These are phyloP conservation scores for Tagetes erecta DNA, from an alignment of 129 eudicot genomes.

Conservation along the genomic window DNA sequence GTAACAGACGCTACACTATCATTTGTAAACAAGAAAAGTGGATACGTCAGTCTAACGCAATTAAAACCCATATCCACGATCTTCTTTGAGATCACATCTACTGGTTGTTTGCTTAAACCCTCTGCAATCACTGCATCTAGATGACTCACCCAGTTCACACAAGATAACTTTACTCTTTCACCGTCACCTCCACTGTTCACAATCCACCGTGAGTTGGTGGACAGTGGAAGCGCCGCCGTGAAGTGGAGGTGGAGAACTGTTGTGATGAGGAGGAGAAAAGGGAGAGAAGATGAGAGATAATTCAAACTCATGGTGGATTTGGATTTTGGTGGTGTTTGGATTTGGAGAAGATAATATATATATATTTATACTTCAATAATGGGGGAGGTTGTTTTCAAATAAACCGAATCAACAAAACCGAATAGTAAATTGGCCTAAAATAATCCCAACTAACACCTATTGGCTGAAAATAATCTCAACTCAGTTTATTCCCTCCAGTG, in stretches of 20 bases:
- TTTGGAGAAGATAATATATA: conserved; percentile 1
- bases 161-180: conserved; percentile 81
- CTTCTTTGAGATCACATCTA: conserved; percentile 55
- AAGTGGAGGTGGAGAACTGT: conserved; percentile 6
- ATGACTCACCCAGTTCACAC: conserved; percentile 91
- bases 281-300: conserved; percentile 12
- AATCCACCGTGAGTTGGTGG: conserved; percentile 85
- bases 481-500: too few species aligned
- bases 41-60: conserved; percentile 89
- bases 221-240: conserved; percentile 51
- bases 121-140: conserved; percentile 78
- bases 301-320: conserved; percentile 14
- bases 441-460: too few species aligned
- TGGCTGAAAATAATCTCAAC: too few species aligned
- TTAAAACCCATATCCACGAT: conserved; percentile 67
- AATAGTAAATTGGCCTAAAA: too few species aligned
- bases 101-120: conserved; percentile 86
- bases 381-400: too few species aligned
- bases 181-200: conserved; percentile 46
- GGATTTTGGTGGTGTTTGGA: neutral
- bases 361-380: neutral
- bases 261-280: conserved; percentile 14
- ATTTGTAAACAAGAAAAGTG: conserved; percentile 65
- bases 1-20: conserved; percentile 52
- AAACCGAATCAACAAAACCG: too few species aligned